Conservation (phyloP, 768 basidiomycete genomes). For the Amanita rubescens region DNA sequence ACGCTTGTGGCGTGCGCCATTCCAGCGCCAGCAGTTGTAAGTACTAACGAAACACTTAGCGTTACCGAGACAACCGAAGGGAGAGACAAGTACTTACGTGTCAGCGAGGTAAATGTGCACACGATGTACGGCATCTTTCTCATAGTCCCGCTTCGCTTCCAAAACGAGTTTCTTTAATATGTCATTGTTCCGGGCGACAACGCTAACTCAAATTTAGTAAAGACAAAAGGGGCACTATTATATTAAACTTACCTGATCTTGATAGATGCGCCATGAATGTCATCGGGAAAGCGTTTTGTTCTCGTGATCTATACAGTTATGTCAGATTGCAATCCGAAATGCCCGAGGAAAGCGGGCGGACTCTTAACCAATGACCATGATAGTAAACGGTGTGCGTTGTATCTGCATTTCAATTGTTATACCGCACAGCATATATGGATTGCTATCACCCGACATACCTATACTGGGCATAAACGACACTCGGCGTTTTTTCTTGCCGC, state of each 20-base stretch:
- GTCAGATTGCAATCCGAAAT: constrained; percentile 15
- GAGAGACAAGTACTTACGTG: constrained; percentile 47
- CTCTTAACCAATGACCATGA: constrained; percentile 82
- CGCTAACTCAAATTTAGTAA: constrained; percentile 35
- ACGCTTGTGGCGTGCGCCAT: constrained; percentile 80
- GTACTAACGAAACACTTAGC: constrained; percentile 32
- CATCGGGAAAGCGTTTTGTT: constrained; percentile 69
- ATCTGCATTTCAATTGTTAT: constrained; percentile 33
- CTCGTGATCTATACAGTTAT: constrained; percentile 57
- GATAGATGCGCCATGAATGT: constrained; percentile 63
- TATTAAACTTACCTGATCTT: constrained; percentile 62
- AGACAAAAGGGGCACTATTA: not conserved
- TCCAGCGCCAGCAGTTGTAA: constrained; percentile 81
- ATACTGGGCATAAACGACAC: constrained; percentile 84
- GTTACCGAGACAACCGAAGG: constrained; percentile 9
- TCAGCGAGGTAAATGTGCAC: constrained; percentile 88
- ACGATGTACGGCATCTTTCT: constrained; percentile 86
- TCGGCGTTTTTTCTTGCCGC: constrained; percentile 68
- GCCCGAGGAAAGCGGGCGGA: constrained; percentile 26
- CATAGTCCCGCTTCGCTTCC: constrained; percentile 83
- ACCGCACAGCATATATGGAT: not conserved
- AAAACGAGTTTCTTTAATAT: constrained; percentile 81
- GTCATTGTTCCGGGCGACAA: constrained; percentile 83
- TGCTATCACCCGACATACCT: constrained; percentile 38
- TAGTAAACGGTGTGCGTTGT: constrained; percentile 88